These are phyloP conservation scores for Wakefieldia striispora DNA, from an alignment of 768 basidiomycete species.

Conservation along the genomic window DNA sequence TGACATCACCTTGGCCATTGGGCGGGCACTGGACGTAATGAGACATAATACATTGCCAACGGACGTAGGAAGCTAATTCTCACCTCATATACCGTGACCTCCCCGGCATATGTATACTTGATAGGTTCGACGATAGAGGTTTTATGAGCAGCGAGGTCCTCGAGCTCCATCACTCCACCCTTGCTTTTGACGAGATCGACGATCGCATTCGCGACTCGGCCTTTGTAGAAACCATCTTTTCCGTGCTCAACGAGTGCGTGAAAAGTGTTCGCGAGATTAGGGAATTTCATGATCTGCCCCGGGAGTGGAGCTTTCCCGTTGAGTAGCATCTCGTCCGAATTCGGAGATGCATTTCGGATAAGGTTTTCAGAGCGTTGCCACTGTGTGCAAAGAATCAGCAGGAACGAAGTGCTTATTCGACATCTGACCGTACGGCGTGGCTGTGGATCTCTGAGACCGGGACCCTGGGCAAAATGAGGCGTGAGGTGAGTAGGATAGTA, in stretches of 20 bases:
- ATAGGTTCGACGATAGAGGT: conserved; percentile 86
- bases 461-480: conserved; percentile 44
- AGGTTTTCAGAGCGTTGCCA: conserved; percentile 57
- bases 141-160: conserved; percentile 85
- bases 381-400: conserved; percentile 22
- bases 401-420: neutral
- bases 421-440: conserved; percentile 40
- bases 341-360: conserved; percentile 82
- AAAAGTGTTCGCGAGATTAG: conserved; percentile 84
- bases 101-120: conserved; percentile 80
- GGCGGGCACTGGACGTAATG: conserved; percentile 72
- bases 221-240: conserved; percentile 93
- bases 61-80: conserved; percentile 7
- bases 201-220: conserved; percentile 84
- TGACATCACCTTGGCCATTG: conserved; percentile 78
- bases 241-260: conserved; percentile 75
- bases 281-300: conserved; percentile 80
- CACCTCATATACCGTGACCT: conserved; percentile 92
- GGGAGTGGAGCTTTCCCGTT: conserved; percentile 80
- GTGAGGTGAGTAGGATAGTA: neutral
- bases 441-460: conserved; percentile 87
- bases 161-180: conserved; percentile 91
- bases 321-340: conserved; percentile 82
- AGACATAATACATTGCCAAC: neutral
- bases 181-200: conserved; percentile 80